A percentile compares a stretch with the other conserved stretches of the same genome.
Evolutionary conservation across 768 basidiomycete genomes (phyloP).

Genomic region (Termitomyces sp.): DNA sequence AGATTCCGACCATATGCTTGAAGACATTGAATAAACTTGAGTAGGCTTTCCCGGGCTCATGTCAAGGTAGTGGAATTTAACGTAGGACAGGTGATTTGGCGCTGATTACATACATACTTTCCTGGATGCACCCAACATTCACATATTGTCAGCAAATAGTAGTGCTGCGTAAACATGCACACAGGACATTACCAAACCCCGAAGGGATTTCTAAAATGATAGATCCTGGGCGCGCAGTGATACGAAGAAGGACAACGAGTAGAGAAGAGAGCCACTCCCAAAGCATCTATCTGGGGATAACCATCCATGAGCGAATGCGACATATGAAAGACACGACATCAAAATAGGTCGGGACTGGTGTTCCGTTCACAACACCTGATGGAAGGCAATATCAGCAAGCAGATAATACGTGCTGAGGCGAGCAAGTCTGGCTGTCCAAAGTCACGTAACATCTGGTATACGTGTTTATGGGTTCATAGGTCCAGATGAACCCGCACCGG

Average conservation of each 20-base stretch:
- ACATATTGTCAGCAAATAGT: background rate
- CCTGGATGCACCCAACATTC: background rate
- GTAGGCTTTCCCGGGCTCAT: background rate
- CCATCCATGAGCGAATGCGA: background rate
- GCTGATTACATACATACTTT: background rate
- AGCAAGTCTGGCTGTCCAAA: background rate
- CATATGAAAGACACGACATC: slow-evolving; percentile 4
- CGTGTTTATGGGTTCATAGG: background rate
- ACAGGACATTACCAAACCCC: background rate
- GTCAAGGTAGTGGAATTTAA: background rate
- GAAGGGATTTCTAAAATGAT: background rate
- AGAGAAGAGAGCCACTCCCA: background rate
- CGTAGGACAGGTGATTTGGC: background rate
- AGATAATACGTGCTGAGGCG: background rate
- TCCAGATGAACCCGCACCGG: slow-evolving; percentile 1
- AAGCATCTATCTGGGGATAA: slow-evolving; percentile 10
- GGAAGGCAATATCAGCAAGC: background rate
- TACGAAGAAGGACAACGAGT: background rate
- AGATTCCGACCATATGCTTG: background rate
- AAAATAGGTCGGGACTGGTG: slow-evolving; percentile 2
- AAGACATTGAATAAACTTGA: slow-evolving; percentile 2
- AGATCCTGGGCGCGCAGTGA: background rate
- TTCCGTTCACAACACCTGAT: background rate
- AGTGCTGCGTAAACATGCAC: background rate
- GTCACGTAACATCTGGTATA: background rate